phyloP scores from a whole-genome alignment of 768 basidiomycete genomes.

The Macrolepiota dolichaula region DNA sequence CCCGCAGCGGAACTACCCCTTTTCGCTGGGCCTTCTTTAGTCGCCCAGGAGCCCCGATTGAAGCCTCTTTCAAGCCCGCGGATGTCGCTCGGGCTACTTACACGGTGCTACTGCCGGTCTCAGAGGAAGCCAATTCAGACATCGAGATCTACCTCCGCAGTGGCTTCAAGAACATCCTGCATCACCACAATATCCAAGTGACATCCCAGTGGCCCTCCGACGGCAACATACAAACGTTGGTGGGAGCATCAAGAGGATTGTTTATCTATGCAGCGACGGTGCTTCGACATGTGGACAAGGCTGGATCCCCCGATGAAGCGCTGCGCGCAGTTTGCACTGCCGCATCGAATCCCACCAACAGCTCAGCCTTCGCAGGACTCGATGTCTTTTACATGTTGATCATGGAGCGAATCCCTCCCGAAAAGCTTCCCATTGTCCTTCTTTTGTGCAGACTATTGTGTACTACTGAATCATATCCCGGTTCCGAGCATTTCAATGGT shows the following conservation, averaged over 20 bases:
- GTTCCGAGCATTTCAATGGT: not conserved
- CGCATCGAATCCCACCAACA: not conserved
- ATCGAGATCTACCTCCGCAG: constrained; percentile 7
- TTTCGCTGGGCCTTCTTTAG: constrained; percentile 3
- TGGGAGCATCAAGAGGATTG: constrained; percentile 17
- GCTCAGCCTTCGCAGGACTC: constrained; percentile 10
- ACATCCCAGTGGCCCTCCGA: constrained; percentile 17
- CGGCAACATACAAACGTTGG: constrained; percentile 11
- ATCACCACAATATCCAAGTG: not conserved
- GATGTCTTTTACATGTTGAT: constrained; percentile 15
- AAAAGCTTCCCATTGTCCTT: constrained; percentile 18
- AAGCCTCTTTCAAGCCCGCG: not conserved
- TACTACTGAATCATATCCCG: not conserved
- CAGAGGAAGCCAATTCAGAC: not conserved
- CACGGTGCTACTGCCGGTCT: not conserved
- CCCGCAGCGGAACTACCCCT: not conserved
- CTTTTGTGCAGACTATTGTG: not conserved
- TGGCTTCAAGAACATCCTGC: constrained; percentile 1
- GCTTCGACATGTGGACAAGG: constrained; percentile 16
- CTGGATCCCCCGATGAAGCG: not conserved
- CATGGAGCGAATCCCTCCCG: constrained; percentile 12
- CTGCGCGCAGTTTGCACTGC: not conserved
- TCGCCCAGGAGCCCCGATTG: not conserved
- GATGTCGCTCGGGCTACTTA: not conserved
- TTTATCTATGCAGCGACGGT: constrained; percentile 23